Evolutionary conservation across 2,329 filamentous ascomycete species (phyloP).

Genomic region (Huntiella bhutanensis): DNA sequence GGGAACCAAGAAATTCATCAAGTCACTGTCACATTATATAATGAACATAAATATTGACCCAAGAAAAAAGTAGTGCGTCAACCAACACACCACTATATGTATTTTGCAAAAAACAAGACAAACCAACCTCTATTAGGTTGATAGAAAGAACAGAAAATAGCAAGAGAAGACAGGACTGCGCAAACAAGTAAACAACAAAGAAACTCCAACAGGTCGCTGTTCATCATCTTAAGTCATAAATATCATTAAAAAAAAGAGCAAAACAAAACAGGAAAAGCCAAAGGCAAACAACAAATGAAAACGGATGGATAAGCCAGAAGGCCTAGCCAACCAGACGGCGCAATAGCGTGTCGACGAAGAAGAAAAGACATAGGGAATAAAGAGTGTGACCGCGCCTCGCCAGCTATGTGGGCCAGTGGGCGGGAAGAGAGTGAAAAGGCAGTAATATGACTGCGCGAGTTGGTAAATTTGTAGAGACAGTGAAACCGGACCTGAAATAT

Average conservation of each 20-base stretch:
- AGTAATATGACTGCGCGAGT: neutral
- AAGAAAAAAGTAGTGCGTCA: no score
- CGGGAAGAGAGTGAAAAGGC: neutral
- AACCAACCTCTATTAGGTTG: no score
- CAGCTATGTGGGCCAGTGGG: no score
- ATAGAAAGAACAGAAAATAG: constrained; percentile 1
- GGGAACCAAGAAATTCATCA: no score
- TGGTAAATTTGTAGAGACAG: neutral
- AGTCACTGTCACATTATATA: no score
- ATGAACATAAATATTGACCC: no score
- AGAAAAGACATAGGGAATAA: constrained; percentile 3
- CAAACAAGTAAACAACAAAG: constrained; percentile 6
- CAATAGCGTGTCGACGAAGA: neutral
- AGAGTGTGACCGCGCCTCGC: neutral
- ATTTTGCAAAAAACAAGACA: no score
- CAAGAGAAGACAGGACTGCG: constrained; percentile 1
- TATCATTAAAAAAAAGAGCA: constrained; percentile 6
- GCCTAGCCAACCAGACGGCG: neutral
- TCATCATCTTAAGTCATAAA: constrained; percentile 7
- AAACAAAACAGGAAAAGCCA: constrained; percentile 1
- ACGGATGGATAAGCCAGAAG: neutral
- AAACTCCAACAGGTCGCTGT: constrained; percentile 2
- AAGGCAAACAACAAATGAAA: neutral
- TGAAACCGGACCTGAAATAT: neutral
- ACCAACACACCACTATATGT: no score